Percentiles rank a stretch among this genome's conserved stretches.
phyloP scores from a whole-genome alignment of 176 grass and related monocot genomes.

The Triticum turgidum region DNA sequence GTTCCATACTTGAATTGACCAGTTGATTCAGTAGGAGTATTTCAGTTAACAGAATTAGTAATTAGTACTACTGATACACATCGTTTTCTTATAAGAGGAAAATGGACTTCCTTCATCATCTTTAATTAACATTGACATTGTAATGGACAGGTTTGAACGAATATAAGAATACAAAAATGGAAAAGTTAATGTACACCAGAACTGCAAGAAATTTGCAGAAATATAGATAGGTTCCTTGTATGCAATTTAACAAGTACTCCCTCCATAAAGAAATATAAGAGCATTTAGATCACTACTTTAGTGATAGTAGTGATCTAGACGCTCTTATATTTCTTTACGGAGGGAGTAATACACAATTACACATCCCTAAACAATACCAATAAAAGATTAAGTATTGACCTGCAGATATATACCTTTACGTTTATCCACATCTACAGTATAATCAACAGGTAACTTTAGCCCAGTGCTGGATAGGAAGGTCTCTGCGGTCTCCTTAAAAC shows the following conservation, averaged over 20 bases:
- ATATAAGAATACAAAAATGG: not conserved
- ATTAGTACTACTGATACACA: not conserved
- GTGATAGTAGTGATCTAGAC: no score
- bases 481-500: slow-evolving; percentile 95
- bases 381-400: slow-evolving; percentile 34
- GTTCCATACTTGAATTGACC: slow-evolving; percentile 1
- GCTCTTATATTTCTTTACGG: no score
- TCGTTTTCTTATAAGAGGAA: not conserved
- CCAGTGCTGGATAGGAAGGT: slow-evolving; percentile 70
- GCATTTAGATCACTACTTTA: no score
- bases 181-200: not conserved
- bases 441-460: slow-evolving; percentile 73
- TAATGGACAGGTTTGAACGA: not conserved
- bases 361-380: not conserved
- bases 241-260: not conserved
- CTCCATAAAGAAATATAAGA: no score
- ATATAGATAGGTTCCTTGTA: not conserved
- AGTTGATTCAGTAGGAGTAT: not conserved
- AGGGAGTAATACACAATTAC: not conserved
- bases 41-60: slow-evolving; percentile 18
- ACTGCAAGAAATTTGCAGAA: not conserved
- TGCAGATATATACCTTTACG: slow-evolving; percentile 75
- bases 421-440: slow-evolving; percentile 74
- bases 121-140: not conserved
- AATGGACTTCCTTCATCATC: not conserved